Conservation (phyloP, 2,329 filamentous ascomycete genomes). For the Neocatenulostroma microsporum region DNA sequence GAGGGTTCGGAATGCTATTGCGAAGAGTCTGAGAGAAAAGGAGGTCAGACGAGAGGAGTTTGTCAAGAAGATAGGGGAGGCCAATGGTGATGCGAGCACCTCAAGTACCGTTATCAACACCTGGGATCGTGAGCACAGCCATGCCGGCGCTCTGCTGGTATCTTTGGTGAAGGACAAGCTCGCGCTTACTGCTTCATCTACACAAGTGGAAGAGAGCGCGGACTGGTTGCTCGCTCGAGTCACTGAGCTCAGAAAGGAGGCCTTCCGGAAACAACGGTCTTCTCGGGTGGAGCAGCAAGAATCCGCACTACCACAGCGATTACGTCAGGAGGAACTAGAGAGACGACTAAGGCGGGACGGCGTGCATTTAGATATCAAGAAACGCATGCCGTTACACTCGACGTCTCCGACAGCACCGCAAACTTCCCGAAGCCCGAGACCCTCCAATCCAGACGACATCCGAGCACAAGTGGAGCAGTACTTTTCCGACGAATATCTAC, state of each 20-base stretch:
- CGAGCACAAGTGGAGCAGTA: slow-evolving; percentile 1
- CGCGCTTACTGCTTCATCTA: slow-evolving; percentile 14
- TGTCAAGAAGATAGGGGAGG: no score
- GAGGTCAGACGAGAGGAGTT: not conserved
- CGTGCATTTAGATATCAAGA: no score
- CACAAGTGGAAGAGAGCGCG: slow-evolving; percentile 11
- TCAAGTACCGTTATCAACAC: no score
- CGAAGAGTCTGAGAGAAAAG: slow-evolving; percentile 1
- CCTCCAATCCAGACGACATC: no score
- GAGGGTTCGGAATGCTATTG: slow-evolving; percentile 30
- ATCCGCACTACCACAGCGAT: not conserved
- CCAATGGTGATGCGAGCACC: not conserved
- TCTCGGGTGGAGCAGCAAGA: not conserved
- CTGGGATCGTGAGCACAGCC: no score
- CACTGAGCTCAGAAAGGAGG: not conserved
- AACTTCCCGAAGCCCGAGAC: no score
- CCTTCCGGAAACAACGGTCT: not conserved
- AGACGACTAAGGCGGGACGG: no score
- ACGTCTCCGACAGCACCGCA: not conserved
- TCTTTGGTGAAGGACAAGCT: slow-evolving; percentile 13
- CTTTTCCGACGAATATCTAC: not conserved
- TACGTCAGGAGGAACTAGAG: not conserved
- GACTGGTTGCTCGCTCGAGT: not conserved
- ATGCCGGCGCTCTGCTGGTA: slow-evolving; percentile 10
- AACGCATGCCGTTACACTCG: not conserved